Evolutionary conservation across 352 stramenopile species (phyloP).

Genomic region (Plasmopara viticola): DNA sequence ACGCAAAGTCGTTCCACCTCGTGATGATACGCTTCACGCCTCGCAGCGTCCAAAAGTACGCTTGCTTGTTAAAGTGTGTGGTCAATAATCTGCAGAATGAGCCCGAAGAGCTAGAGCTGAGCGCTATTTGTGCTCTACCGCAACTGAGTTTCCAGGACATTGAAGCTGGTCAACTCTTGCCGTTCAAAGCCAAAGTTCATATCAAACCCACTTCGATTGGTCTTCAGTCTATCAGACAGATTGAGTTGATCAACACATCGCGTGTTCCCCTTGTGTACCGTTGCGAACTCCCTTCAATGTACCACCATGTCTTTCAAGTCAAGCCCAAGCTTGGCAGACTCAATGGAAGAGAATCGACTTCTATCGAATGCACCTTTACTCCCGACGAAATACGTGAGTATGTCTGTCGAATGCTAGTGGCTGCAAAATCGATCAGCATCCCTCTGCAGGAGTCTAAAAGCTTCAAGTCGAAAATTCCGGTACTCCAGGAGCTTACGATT

Average conservation of each 20-base stretch:
- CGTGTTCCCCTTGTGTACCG: constrained; percentile 83
- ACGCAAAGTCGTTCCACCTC: constrained; percentile 74
- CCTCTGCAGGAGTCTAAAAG: constrained; percentile 21
- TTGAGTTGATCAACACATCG: constrained; percentile 72
- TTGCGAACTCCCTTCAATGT: constrained; percentile 60
- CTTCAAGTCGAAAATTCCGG: constrained; percentile 24
- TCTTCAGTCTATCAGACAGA: constrained; percentile 41
- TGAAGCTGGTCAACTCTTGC: constrained; percentile 7
- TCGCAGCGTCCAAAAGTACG: constrained; percentile 38
- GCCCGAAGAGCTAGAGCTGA: constrained; percentile 51
- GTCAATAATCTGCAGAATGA: constrained; percentile 59
- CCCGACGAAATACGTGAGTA: constrained; percentile 74
- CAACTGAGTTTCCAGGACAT: constrained; percentile 40
- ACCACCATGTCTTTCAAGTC: constrained; percentile 58
- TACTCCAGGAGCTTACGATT: constrained; percentile 59
- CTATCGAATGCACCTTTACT: constrained; percentile 72
- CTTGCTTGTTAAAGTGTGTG: constrained; percentile 53
- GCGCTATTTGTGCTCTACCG: constrained; percentile 49
- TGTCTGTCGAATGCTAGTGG: constrained; percentile 52
- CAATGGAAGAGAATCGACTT: constrained; percentile 67
- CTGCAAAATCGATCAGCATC: constrained; percentile 68
- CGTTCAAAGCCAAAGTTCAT: constrained; percentile 44
- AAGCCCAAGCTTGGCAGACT: constrained; percentile 67
- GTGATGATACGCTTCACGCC: constrained; percentile 73
- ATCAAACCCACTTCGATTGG: constrained; percentile 83